phyloP scores from a whole-genome alignment of 2,329 filamentous ascomycete genomes.

The Penicillium frequentans region DNA sequence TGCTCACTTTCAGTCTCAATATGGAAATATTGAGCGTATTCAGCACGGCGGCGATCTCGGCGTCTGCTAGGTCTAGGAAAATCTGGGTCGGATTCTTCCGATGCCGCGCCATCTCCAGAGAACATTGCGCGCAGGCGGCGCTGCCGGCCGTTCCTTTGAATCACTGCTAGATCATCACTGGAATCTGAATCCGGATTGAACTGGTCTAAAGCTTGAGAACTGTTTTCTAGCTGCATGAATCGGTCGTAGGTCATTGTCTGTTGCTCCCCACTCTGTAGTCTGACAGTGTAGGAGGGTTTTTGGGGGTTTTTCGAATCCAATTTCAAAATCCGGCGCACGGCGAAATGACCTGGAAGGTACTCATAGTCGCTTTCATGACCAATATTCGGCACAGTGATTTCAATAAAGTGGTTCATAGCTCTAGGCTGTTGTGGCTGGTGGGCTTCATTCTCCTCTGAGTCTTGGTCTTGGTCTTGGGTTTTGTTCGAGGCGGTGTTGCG shows the following conservation, averaged over 20 bases:
- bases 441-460: not conserved
- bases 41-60: not conserved
- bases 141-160: not conserved
- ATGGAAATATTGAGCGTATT: not conserved
- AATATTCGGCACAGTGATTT: slow-evolving; percentile 34
- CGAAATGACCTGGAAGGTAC: slow-evolving; percentile 41
- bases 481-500: not conserved
- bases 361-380: slow-evolving; percentile 37
- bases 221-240: slow-evolving; percentile 31
- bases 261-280: slow-evolving; percentile 37
- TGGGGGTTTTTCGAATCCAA: slow-evolving; percentile 23
- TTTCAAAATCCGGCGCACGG: slow-evolving; percentile 31
- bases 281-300: slow-evolving; percentile 31
- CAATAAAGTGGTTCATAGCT: slow-evolving; percentile 2
- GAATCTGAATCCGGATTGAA: slow-evolving; percentile 15
- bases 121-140: not conserved
- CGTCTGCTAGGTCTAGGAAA: not conserved
- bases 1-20: not conserved
- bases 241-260: slow-evolving; percentile 27
- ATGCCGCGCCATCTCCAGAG: slow-evolving; percentile 7
- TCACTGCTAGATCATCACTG: slow-evolving; percentile 9
- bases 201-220: slow-evolving; percentile 15
- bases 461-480: not conserved
- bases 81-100: slow-evolving; percentile 1
- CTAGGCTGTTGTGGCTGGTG: not conserved